phyloP scores from a whole-genome alignment of 2,329 filamentous ascomycete species.

The Lasiodiplodia gonubiensis region DNA sequence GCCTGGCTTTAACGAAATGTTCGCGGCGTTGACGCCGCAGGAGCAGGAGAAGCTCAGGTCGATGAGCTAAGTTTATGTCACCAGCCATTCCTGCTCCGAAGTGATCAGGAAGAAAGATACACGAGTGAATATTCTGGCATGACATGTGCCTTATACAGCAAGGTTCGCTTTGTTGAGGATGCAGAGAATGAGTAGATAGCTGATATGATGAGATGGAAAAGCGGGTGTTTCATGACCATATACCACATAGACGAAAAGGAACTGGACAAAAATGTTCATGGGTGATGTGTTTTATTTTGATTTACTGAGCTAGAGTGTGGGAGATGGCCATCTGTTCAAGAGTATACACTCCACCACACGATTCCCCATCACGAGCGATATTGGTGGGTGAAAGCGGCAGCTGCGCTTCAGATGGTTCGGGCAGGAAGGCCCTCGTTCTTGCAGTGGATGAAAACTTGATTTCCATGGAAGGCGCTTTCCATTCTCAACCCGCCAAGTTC shows the following conservation, averaged over 20 bases:
- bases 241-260: conserved; percentile 27
- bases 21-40: conserved; percentile 57
- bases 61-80: conserved; percentile 30
- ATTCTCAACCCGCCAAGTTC: neutral
- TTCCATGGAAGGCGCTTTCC: neutral
- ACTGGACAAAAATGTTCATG: conserved; percentile 15
- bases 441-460: no score
- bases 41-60: conserved; percentile 61
- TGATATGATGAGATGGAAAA: neutral
- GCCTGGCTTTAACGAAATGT: conserved; percentile 61
- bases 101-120: neutral
- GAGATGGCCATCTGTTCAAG: neutral
- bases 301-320: neutral
- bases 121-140: neutral
- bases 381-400: neutral
- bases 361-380: neutral
- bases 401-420: neutral
- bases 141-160: neutral
- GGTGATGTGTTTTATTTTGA: neutral
- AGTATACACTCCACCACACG: neutral
- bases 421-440: neutral
- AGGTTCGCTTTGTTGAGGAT: neutral
- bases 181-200: neutral
- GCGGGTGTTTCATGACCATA: conserved; percentile 13
- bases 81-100: neutral